Base-by-base conservation (phyloP, 208 protist species). In the Trypanosomatidae sp. region DNA sequence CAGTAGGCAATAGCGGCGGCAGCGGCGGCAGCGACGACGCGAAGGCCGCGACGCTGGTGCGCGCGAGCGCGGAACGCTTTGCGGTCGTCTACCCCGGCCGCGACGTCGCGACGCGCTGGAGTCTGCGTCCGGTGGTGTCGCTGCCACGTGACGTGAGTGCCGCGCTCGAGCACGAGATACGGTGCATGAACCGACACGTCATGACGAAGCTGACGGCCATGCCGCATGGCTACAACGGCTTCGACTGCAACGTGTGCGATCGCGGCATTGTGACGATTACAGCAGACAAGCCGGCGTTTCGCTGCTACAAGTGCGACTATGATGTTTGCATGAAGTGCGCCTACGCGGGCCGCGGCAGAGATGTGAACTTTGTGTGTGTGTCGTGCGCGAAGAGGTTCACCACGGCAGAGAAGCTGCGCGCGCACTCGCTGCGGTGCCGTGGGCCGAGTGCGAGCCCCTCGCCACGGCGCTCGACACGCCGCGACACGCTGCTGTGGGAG, bases 271-370 rank as follows among this genome's bases (percentile, higher is more conserved):
- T 84, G 20, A 79, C 57, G 10, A 81, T 92, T 23, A 79, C 66
- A 15, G 52, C 35, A 15, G 76, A 86, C 27, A 60, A 48, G 3
- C 76, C 71, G 2, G 76, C 71, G 3, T 92, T 85, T 46, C 74
- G 83, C 16, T 92, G 83, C 57, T 81, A 86, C 53, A 88, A 88
- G 63, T 92, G 83, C 51, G 83, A 92, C 57, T 92, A 88, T 59
- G 83, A 92, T 49, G 53, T 92, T 33, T 92, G 83, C 53, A 68
- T 73, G 58, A 65, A 73, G 33, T 92, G 83, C 49, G 78, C 75
- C 21, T 83, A 77, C 46, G 65, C 66, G n/a, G 65, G 70, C 16
- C 63, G 62, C 24, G 66, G 81, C 33, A 83, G 80, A 52, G 78
- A 86, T 24, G 75, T 88, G 18, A 83, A 71, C 53, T 88, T 88